Base-by-base conservation (phyloP, 2,329 filamentous ascomycete species). In the Reticulascus tulasneorum region DNA sequence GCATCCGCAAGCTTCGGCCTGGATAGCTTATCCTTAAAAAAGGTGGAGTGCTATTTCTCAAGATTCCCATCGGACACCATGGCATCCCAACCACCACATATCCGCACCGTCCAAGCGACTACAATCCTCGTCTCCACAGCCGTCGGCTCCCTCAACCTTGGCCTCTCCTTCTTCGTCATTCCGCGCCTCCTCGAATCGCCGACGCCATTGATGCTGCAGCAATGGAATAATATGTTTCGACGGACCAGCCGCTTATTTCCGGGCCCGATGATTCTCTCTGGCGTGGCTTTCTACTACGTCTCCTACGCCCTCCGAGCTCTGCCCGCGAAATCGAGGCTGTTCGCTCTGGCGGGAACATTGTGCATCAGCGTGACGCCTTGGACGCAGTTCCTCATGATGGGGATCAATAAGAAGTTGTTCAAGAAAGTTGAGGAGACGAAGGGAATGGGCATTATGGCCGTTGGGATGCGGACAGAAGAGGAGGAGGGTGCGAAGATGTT, bases 111-210 rank as follows among this genome's bases (percentile, higher is more conserved):
- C 17, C 72, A 76, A 51, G 63, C 66, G 9, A 49, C 73, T 6
- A 69, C 71, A 37, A 62, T 80, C 43, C 71, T 75, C 21, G 48
- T 67, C 29, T 66, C 72, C 23, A 64, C 69, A 16, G 63, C 68
- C 36, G 49, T 71, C 4, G 51, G 59, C 7, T 67, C 66, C 32
- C 47, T 54, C 38, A 56, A 51, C 30, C 46, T 65, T 29, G 47
- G 56, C 27, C 40, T 68, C 35, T 76, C 71, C 6, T 47, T 62
- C 49, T 57, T 65, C 38, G 43, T 61, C n/a, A 50, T 75, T 3
- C 77, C 77, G 2, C 64, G 71, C 25, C 55, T 80, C 8, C 66
- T 81, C 39, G 62, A 73, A 40, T 69, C 73, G 1, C 77, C 77
- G 2, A 66, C 71, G 2, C 68, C 68, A 2, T 56, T 79, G 9